phyloP scores from a whole-genome alignment of 2,329 filamentous ascomycete species.

The Calonectria pseudoturangicola region DNA sequence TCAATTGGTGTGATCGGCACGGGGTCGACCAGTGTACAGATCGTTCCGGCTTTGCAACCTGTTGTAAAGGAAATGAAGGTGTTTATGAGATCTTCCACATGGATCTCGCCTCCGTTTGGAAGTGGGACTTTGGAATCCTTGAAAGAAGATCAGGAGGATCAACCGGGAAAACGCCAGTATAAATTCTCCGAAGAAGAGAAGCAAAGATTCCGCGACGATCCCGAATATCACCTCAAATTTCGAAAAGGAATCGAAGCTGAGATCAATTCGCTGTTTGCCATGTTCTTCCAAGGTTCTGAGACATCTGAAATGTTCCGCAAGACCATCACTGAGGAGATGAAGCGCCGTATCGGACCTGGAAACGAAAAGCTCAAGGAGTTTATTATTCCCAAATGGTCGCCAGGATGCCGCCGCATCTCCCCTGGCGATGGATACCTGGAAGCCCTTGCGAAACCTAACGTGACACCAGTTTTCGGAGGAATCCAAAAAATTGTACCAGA shows the following conservation, averaged over 20 bases:
- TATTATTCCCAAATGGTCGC: slow-evolving; percentile 64
- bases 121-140: slow-evolving; percentile 55
- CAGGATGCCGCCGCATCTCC: slow-evolving; percentile 65
- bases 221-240: slow-evolving; percentile 63
- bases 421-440: slow-evolving; percentile 66
- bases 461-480: slow-evolving; percentile 62
- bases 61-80: slow-evolving; percentile 51
- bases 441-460: slow-evolving; percentile 65
- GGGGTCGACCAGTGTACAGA: slow-evolving; percentile 71
- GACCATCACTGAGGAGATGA: slow-evolving; percentile 65
- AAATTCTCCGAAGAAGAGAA: slow-evolving; percentile 63
- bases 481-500: slow-evolving; percentile 60
- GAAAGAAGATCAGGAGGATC: slow-evolving; percentile 53
- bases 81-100: slow-evolving; percentile 57
- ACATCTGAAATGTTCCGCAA: slow-evolving; percentile 62
- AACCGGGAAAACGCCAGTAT: slow-evolving; percentile 63
- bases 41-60: slow-evolving; percentile 67
- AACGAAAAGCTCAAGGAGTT: slow-evolving; percentile 64
- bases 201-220: slow-evolving; percentile 62
- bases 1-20: slow-evolving; percentile 70
- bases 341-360: slow-evolving; percentile 62
- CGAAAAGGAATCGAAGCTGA: slow-evolving; percentile 65
- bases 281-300: slow-evolving; percentile 64
- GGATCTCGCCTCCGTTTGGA: slow-evolving; percentile 52
- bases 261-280: slow-evolving; percentile 64